Conservation (phyloP, 495 filamentous ascomycete species). For the Apiosordaria backusii region DNA sequence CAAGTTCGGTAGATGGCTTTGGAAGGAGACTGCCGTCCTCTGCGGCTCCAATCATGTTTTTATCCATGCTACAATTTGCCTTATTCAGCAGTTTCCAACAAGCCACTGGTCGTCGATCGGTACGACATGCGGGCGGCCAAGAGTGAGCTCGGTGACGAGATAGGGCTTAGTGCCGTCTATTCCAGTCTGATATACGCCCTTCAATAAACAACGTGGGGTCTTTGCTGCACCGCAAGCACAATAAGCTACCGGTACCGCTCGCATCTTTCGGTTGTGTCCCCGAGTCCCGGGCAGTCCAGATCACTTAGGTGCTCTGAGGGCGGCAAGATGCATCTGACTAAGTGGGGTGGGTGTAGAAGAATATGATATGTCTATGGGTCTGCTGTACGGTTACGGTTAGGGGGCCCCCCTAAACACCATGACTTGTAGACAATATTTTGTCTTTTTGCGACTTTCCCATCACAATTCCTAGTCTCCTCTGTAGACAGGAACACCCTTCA, state of each 20-base stretch:
- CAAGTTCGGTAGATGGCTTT: conserved; percentile 4
- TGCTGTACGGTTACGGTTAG: not conserved
- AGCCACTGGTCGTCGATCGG: conserved; percentile 5
- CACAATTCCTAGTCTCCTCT: not conserved
- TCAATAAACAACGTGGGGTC: conserved; percentile 4
- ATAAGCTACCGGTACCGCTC: not conserved
- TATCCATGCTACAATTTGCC: not conserved
- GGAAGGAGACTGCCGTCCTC: not conserved
- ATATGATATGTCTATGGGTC: not conserved
- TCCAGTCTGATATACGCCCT: not conserved
- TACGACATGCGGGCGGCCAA: not conserved
- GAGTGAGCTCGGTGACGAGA: conserved; percentile 18
- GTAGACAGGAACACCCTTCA: not conserved
- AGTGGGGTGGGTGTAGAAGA: not conserved
- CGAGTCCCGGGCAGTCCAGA: not conserved
- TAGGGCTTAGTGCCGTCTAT: conserved; percentile 23
- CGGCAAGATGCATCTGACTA: not conserved
- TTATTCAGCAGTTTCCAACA: not conserved
- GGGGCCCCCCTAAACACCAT: not conserved
- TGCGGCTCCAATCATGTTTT: not conserved
- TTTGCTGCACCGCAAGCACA: not conserved
- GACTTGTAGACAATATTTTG: not conserved
- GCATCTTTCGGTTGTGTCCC: not conserved
- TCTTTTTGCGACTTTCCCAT: not conserved
- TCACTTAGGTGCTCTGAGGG: not conserved